Conservation (phyloP, 129 eudicot genomes). For the Dittrichia graveolens region DNA sequence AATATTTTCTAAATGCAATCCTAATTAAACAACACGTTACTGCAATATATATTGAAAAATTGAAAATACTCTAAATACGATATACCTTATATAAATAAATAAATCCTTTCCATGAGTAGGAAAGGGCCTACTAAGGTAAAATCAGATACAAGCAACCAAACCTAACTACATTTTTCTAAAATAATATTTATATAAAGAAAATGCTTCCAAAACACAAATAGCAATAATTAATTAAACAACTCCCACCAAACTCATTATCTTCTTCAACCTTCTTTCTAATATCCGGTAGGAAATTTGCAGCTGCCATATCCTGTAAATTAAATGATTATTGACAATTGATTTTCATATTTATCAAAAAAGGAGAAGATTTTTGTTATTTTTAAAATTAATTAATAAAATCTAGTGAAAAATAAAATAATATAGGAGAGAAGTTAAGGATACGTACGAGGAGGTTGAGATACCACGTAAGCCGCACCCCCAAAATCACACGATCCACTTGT, state of each 20-base stretch:
- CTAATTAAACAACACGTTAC: no score
- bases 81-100: conserved; percentile 12
- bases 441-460: conserved; percentile 87
- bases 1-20: no score
- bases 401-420: not conserved
- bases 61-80: conserved; percentile 1
- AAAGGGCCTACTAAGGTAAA: conserved; percentile 31
- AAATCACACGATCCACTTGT: conserved; percentile 77
- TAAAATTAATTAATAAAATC: not conserved
- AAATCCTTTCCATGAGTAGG: conserved; percentile 11
- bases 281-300: conserved; percentile 75
- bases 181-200: conserved; percentile 17
- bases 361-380: not conserved
- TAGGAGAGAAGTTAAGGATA: not conserved
- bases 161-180: conserved; percentile 9
- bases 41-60: not conserved
- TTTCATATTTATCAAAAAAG: no score
- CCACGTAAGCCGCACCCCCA: conserved; percentile 92
- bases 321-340: not conserved
- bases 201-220: conserved; percentile 4
- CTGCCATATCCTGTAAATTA: conserved; percentile 64
- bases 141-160: conserved; percentile 35
- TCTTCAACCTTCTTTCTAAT: conserved; percentile 28
- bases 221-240: conserved; percentile 25
- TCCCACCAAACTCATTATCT: conserved; percentile 12